A percentile compares a stretch with the other conserved stretches of the same genome.
These are phyloP conservation scores for Calonectria crousiana DNA, from an alignment of 2,329 filamentous ascomycete genomes.

Conservation along the genomic window DNA sequence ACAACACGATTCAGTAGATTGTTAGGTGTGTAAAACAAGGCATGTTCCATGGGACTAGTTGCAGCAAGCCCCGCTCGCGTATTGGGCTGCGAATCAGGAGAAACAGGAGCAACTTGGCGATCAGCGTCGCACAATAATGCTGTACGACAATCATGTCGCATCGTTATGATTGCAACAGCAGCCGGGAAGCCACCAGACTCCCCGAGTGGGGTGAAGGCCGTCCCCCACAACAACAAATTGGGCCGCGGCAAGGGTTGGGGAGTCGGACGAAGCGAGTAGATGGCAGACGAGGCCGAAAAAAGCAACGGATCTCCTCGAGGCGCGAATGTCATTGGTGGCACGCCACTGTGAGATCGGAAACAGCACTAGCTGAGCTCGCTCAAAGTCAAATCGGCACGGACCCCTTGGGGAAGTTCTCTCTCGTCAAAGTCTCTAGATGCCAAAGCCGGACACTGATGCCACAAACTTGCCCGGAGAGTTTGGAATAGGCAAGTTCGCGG, in stretches of 20 bases:
- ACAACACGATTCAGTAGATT: not conserved
- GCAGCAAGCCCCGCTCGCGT: not conserved
- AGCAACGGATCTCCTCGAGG: not conserved
- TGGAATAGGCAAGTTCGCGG: not conserved
- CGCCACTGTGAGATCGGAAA: slow-evolving; percentile 5
- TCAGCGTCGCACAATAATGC: not conserved
- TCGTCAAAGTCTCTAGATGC: not conserved
- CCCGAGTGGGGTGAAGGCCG: not conserved
- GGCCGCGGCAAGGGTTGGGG: slow-evolving; percentile 3
- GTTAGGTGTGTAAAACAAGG: not conserved
- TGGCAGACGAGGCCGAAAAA: not conserved
- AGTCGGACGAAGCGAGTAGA: not conserved
- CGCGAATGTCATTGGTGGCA: not conserved
- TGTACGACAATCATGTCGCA: not conserved
- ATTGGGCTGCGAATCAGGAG: not conserved
- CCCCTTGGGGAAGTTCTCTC: not conserved
- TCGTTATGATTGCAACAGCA: not conserved
- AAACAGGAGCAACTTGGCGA: not conserved
- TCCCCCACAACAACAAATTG: not conserved
- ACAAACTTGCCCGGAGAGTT: not conserved
- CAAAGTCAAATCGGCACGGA: not conserved
- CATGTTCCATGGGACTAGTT: not conserved
- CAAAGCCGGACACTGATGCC: not conserved
- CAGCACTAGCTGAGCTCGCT: not conserved
- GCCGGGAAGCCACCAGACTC: not conserved